Evolutionary conservation across 495 filamentous ascomycete species (phyloP), one percentile per base, ranked within the genome.

Genomic region (Penicillium mononematosum): DNA sequence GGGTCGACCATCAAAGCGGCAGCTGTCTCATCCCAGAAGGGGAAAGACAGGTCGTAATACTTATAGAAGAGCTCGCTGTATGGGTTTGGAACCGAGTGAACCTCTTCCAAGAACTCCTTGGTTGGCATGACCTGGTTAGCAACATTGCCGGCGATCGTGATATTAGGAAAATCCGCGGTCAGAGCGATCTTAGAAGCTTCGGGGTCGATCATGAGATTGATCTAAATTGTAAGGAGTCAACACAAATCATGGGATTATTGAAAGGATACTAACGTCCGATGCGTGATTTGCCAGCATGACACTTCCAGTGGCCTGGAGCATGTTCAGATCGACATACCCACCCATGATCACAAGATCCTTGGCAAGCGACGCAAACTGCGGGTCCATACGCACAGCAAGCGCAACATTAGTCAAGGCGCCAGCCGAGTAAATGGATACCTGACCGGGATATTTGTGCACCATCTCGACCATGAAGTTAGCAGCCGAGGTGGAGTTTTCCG

Each of bases 381-480:
- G 63, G 55, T 77, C 70, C 56, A 72, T 70, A 19, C 70, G 70
- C 20, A 75, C 68, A 14, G 75, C 75, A 58, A 73, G 58, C 17
- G 75, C 75, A n/a, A 78, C 58, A 52, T 78, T 78, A 34, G 75
- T 78, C 54, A 78, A 50, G 27, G 74, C 65, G 14, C 75, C 74
- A 8, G 68, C 68, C 11, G 29, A 31, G 48, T 68, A 68, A 31
- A 70, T 70, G 2, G 65, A 66, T 39, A 72, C 70, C 46, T 31
- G 8, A 10, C 29, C 67, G 1, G 72, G 72, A 49, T 75, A 70
- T 42, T 70, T 66, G 50, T 66, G 69, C 3, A 75, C 72, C 70
- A 72, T 73, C 50, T 75, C 67, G 12, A 75, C 70, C 70, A 31
- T 31, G 9, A 31, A 31, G 10, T 31, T 31, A 31, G 29, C 29